Evolutionary conservation across 257 asterid genomes (phyloP), one percentile per base, ranked within the genome.

Genomic region (Thymus mandschuricus): DNA sequence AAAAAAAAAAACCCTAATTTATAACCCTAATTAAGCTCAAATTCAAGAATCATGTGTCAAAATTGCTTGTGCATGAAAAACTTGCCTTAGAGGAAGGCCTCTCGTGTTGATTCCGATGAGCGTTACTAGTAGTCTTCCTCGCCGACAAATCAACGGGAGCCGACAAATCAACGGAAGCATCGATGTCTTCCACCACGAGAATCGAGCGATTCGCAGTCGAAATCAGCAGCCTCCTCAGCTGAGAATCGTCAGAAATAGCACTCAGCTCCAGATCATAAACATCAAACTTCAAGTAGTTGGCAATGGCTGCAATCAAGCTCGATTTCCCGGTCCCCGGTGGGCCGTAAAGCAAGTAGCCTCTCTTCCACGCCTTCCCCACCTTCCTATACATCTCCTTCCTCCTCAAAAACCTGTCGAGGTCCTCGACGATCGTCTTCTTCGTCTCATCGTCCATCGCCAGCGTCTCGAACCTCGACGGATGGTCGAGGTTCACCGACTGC

Each of bases 101-200:
- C 21, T 21, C 21, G 21, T 21, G 21, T 21, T 21, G 21, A 21
- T 21, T 21, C 21, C 21, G 21, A 21, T 21, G 21, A 21, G 21
- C 21, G 21, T 21, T 21, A 21, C 21, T 21, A 21, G 21, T 43
- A 6, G 0, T 52, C 9, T 78, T 65, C 69, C 85, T 73, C 45
- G 78, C 76, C 2, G 80, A 46, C 55, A 87, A 52, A 60, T 82
- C 80, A 64, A 86, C 65, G 49, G 87, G 79, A 59, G 88, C 86
- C 2, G 80, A 46, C 55, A 87, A 52, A 60, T 82, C 80, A 64
- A 86, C 65, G 49, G 87, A 80, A 59, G 88, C 86, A 60, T 89
- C 96, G 30, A 91, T 91, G 73, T 91, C 95, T 73, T 91, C 96
- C 4, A 89, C 88, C 27, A 91, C 96, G 1, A 87, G 90, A 1